These are phyloP conservation scores for Bryoerythrophyllum caledonicum DNA, from an alignment of 225 moss, liverwort and hornwort species.

Conservation along the genomic window DNA sequence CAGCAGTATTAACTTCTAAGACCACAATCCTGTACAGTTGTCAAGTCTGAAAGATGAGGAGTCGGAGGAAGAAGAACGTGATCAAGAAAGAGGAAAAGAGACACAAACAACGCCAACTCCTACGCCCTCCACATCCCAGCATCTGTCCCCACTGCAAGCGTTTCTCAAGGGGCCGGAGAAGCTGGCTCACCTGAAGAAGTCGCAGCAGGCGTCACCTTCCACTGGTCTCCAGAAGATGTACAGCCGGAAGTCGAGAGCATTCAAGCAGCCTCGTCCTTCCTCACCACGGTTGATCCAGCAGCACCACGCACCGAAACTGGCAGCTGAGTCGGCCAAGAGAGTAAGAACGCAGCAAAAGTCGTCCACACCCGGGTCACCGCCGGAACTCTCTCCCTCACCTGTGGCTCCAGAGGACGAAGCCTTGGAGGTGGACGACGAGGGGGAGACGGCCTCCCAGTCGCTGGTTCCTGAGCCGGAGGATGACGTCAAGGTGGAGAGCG, in stretches of 20 bases:
- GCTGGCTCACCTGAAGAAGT: conserved; percentile 34
- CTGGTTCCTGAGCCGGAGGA: conserved; percentile 25
- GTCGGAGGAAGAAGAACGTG: conserved; percentile 35
- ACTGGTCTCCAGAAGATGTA: conserved; percentile 30
- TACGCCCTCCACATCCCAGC: conserved; percentile 46
- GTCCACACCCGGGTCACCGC: conserved; percentile 31
- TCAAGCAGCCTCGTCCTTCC: conserved; percentile 34
- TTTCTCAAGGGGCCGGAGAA: conserved; percentile 42
- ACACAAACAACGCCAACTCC: conserved; percentile 31
- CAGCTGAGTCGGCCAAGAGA: conserved; percentile 30
- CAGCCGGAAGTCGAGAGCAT: conserved; percentile 31
- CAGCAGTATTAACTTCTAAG: background rate
- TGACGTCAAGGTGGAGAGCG: conserved; percentile 23
- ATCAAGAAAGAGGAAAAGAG: conserved; percentile 47
- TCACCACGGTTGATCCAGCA: conserved; percentile 29
- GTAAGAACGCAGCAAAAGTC: conserved; percentile 31
- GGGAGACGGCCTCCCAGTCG: conserved; percentile 32
- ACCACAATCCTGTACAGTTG: conserved; percentile 31
- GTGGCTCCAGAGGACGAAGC: conserved; percentile 36
- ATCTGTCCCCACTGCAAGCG: conserved; percentile 35
- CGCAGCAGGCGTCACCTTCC: conserved; percentile 37
- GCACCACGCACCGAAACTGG: conserved; percentile 24
- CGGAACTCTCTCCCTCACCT: conserved; percentile 33
- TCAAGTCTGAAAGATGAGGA: conserved; percentile 45
- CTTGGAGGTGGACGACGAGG: conserved; percentile 21